Evolutionary conservation across 2,329 filamentous ascomycete species (phyloP), one percentile per base, ranked within the genome.

Genomic region (Atkinsonella hypoxylon): DNA sequence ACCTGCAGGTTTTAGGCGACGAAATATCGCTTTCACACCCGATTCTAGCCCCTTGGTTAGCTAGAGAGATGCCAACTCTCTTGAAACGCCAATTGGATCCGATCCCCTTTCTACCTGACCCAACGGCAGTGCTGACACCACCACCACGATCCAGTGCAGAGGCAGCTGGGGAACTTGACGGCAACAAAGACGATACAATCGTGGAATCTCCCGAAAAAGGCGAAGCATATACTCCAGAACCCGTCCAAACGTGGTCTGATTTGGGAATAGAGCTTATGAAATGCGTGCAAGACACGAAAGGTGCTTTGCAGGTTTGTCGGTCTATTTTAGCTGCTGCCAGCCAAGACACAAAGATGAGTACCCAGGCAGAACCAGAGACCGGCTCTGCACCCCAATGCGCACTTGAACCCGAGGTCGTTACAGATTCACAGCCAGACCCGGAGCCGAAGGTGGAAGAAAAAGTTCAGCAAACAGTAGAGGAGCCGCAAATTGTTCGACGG

Each of bases 91-190:
- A 76, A 48, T 64, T 82, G 17, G 81, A 84, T 50, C 80, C 80
- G 0, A 73, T 82, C n/a, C 73, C 79, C 2, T 83, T 79, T 60
- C 68, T 84, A 0, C 79, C 79, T 0, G 67, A 82, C 49, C 72
- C 73, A 1, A 74, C 73, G 2, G 65, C 62, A 43, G 58, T 59
- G 3, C 56, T 75, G 13, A 67, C 64, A 9, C 60, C 64, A 1
- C 63, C 64, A 0, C 56, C 56, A 4, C n/a, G n/a, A n/a, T 53
- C 57, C 15, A 56, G 53, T n/a, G 50, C 57, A 4, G 32, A 12
- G 20, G 31, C n/a, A 50, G 36, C 10, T 13, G 7, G 31, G 47
- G 49, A 22, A 26, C 7, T 7, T 26, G 22, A 41, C 36, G 34
- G 47, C 32, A 39, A 22, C 7, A 18, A 41, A 6, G 22, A 10